Conservation (phyloP, 2,329 filamentous ascomycete genomes). For the Colletotrichum phormii region DNA sequence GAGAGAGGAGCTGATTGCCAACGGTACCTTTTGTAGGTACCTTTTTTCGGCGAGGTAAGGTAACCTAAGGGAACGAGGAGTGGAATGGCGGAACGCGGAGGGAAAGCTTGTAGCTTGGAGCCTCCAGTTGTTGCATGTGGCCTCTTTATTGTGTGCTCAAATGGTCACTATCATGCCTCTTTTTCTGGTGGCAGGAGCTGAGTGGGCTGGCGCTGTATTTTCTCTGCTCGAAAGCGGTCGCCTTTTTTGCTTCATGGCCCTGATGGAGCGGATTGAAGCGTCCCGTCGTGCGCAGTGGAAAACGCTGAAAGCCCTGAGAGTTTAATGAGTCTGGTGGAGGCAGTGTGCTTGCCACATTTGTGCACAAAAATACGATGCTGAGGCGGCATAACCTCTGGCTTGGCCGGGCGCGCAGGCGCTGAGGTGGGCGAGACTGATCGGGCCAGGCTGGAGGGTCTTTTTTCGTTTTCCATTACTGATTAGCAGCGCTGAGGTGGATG, state of each 20-base stretch:
- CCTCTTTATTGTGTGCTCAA: not conserved
- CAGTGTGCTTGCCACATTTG: conserved; percentile 3
- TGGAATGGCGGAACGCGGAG: not conserved
- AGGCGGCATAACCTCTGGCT: conserved; percentile 6
- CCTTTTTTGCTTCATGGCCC: not conserved
- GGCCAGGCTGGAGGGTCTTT: conserved; percentile 25
- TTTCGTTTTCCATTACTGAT: conserved; percentile 26
- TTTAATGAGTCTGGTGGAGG: conserved; percentile 6
- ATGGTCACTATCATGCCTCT: not conserved
- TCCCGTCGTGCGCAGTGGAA: not conserved
- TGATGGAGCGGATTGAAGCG: not conserved
- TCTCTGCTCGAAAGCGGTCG: not conserved
- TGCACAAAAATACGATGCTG: conserved; percentile 12
- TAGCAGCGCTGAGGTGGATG: conserved; percentile 33
- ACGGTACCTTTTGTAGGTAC: conserved; percentile 20
- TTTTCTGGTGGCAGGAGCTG: not conserved
- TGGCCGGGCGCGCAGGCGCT: not conserved
- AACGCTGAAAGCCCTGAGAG: conserved; percentile 9
- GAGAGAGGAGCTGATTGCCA: not conserved
- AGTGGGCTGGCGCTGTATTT: not conserved
- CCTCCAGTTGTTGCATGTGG: not conserved
- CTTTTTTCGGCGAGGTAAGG: conserved; percentile 20
- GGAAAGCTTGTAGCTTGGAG: conserved; percentile 13
- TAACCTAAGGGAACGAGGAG: not conserved
- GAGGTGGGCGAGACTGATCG: conserved; percentile 23